Evolutionary conservation across 1,139 yeast species (phyloP), one percentile per base, ranked within the genome.

Genomic region (Nakaseomyces sp.): DNA sequence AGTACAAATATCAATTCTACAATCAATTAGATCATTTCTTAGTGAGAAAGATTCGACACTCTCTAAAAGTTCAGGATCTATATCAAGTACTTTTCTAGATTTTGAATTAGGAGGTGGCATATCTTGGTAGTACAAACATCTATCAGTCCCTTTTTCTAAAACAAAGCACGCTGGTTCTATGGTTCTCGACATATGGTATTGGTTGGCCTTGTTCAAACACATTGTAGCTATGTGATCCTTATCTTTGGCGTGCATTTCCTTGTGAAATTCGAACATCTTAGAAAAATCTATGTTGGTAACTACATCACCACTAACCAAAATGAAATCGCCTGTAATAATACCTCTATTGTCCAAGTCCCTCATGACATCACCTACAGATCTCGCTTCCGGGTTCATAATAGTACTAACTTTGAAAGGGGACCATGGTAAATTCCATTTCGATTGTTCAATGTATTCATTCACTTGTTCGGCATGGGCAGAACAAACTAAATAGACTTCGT

Each of bases 281-380:
- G 72, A 73, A 51, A 89, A 80, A 58, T 89, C 93, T 48, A 93
- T 74, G 59, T 91, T 91, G 43, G 96, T 84, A 13, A 91, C 89
- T 24, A 91, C 94, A 62, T 91, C 98, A 46, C 98, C 98, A 13
- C 94, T 79, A 35, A 93, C 85, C 37, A 91, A 72, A 48, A 93
- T 68, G 57, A 91, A 91, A 65, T 91, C 99, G 12, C 93, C 87
- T 3, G 85, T 77, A 45, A 91, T 86, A 47, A 89, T 68, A 1
- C 96, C 96, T 58, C 95, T 74, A 49, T 86, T 81, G 63, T 91
- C 98, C 50, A 91, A 70, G 61, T 89, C 97, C 63, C 98, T 76
- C 94, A 91, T 83, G 25, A 95, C 95, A 68, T 91, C 98, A 51
- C 98, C 98, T 5, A 89, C 94, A 16, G 95, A 85, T 61, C 89